phyloP scores from a whole-genome alignment of 140 eudicot species.

The Senecio squalidus region DNA sequence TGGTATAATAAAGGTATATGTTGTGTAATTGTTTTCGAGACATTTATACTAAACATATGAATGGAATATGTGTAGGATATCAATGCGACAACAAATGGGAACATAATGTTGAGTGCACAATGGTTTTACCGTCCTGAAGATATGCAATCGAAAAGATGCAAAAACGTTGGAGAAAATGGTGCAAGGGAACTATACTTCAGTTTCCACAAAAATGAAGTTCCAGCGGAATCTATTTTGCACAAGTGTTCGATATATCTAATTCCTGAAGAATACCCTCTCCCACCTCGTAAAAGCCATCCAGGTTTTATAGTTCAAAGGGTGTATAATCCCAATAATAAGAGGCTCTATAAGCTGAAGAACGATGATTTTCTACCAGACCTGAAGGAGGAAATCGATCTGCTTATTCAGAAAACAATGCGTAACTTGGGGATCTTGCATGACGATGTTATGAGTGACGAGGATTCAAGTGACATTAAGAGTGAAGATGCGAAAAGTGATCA shows the following conservation, averaged over 20 bases:
- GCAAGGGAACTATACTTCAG: constrained; percentile 72
- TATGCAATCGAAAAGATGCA: constrained; percentile 49
- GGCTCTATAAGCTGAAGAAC: constrained; percentile 55
- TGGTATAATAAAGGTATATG: constrained; percentile 59
- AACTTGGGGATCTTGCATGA: constrained; percentile 52
- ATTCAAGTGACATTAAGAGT: too few species aligned
- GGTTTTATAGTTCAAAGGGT: constrained; percentile 72
- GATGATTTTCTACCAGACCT: constrained; percentile 56
- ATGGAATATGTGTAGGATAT: constrained; percentile 43
- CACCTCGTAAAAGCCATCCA: constrained; percentile 51
- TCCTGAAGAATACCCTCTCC: constrained; percentile 53
- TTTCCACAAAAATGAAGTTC: constrained; percentile 74
- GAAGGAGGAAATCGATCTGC: constrained; percentile 67
- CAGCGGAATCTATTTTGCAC: constrained; percentile 84
- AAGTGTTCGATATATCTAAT: constrained; percentile 72
- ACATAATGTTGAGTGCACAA: constrained; percentile 57
- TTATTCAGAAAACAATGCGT: constrained; percentile 56
- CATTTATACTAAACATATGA: neutral
- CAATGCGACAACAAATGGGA: constrained; percentile 28
- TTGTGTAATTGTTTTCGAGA: neutral
- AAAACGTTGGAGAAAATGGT: constrained; percentile 51
- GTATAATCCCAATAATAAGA: constrained; percentile 53
- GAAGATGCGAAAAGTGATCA: too few species aligned
- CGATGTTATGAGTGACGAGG: too few species aligned
- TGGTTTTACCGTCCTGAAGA: constrained; percentile 94